Conservation (phyloP, 805 yeast species). For the Suhomyces sp. region DNA sequence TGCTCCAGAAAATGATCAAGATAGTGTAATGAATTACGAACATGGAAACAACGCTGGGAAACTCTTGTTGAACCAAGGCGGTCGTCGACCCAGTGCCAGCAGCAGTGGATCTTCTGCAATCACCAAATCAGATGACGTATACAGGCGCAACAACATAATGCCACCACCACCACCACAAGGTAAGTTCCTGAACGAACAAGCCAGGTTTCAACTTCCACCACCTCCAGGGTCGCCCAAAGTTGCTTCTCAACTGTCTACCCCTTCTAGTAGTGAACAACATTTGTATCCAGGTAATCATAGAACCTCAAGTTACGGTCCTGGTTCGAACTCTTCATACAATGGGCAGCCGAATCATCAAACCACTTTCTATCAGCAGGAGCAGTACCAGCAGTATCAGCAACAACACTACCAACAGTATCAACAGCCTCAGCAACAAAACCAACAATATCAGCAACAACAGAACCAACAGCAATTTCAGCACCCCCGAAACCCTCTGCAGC, state of each 20-base stretch:
- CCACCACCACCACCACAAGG: background rate
- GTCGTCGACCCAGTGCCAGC: background rate
- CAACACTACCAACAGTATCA: background rate
- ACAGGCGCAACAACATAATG: background rate
- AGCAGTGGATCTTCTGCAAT: background rate
- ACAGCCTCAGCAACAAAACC: background rate
- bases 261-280: background rate
- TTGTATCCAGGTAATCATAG: background rate
- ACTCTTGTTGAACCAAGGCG: background rate
- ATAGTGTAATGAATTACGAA: background rate
- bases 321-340: too few relatives aligned
- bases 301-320: background rate
- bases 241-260: background rate
- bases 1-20: background rate
- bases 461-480: slow-evolving; percentile 3
- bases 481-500: background rate
- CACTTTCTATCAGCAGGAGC: background rate
- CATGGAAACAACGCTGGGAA: background rate
- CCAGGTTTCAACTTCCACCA: background rate
- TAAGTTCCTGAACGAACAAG: background rate
- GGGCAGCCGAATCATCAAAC: too few relatives aligned
- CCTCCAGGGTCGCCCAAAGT: slow-evolving; percentile 1
- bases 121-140: background rate
- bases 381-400: background rate
- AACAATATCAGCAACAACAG: background rate